Evolutionary conservation across 345 rosid species (phyloP).

Genomic region (Lumnitzera littorea): DNA sequence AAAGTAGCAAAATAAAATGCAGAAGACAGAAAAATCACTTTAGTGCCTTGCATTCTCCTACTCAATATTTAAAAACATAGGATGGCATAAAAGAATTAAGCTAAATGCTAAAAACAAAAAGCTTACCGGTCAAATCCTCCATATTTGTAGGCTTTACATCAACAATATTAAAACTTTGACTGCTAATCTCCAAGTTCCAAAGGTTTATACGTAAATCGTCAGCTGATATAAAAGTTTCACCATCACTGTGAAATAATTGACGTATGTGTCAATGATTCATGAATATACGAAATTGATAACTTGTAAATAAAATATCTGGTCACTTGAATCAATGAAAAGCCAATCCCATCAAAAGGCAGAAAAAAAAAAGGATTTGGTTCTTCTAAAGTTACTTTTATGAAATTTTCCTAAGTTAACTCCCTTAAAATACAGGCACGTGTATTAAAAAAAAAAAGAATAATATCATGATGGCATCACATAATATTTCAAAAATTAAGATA

Average conservation of each 20-base stretch:
- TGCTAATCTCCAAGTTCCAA: slow-evolving; percentile 97
- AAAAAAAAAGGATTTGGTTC: no score
- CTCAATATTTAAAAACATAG: background rate
- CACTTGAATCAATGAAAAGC: no score
- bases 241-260: slow-evolving; percentile 46
- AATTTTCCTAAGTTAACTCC: no score
- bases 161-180: slow-evolving; percentile 90
- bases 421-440: no score
- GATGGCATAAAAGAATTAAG: background rate
- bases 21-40: no score
- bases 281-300: background rate
- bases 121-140: slow-evolving; percentile 95
- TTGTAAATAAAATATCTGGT: background rate
- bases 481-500: no score
- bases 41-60: background rate
- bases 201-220: slow-evolving; percentile 96
- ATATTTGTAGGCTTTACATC: slow-evolving; percentile 98
- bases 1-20: background rate
- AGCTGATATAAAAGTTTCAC: slow-evolving; percentile 94
- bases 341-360: no score
- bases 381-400: no score
- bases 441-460: no score
- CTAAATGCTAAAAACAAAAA: background rate
- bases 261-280: slow-evolving; percentile 1
- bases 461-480: no score